Evolutionary conservation across 805 yeast species (phyloP), one percentile per base, ranked within the genome.

Genomic region (Saturnispora zaruensis): DNA sequence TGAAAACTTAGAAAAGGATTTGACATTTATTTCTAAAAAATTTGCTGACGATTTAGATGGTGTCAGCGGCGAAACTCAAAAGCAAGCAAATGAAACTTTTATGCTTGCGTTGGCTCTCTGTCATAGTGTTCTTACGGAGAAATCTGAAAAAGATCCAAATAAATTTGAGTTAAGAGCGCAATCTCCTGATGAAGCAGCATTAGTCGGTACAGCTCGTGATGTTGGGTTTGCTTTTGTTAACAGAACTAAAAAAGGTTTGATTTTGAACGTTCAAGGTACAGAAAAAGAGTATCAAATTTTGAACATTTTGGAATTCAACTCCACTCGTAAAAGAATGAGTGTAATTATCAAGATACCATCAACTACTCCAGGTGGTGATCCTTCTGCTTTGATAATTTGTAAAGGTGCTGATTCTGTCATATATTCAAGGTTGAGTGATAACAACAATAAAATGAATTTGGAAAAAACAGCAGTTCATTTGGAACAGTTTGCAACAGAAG

Each of bases 321-420:
- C 93, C 6, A 83, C 93, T 0, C 79, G 95, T 71, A 85, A 85
- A 69, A 81, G 95, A 74, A 85, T 85, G 95, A 82, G 90, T 74
- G 84, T 86, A 14, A 81, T 85, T 55, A 74, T 85, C 36, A 84
- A 83, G 62, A 71, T 86, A 38, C 89, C 89, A 1, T 65, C 77
- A 11, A 61, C 62, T 3, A 55, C 53, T 3, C 71, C 71, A 38
- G 69, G 66, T 40, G 78, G 70, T 21, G 75, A 76, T 45, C 80
- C 80, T 26, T 79, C 73, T 47, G 87, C 84, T 0, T 66, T 84
- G 40, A 68, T 85, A 56, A 78, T 84, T 51, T 84, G 91, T 70
- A 86, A 86, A 66, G 95, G 95, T 68, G 95, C 95, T 2, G 95
- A 86, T 66, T 82, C 88, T 28, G 76, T 85, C 48, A 85, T 86